Conservation (phyloP, 1,284 basidiomycete genomes). For the Malassezia sympodialis region DNA sequence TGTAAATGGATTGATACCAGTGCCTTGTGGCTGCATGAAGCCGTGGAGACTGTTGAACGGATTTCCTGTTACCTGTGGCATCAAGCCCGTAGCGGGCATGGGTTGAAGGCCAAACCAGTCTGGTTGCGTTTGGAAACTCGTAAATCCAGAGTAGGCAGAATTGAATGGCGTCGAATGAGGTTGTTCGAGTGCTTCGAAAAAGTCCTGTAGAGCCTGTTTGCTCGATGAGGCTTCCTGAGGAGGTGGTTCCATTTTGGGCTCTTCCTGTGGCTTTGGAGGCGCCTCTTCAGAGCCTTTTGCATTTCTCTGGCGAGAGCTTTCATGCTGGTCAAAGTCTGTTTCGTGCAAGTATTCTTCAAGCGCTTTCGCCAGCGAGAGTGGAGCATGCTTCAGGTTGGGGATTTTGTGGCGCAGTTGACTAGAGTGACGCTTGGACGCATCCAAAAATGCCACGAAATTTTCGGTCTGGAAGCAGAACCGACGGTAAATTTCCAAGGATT, state of each 20-base stretch:
- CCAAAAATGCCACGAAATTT: conserved; percentile 81
- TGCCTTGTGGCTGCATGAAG: conserved; percentile 47
- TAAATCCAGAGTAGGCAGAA: conserved; percentile 18
- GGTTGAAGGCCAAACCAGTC: conserved; percentile 22
- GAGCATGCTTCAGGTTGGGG: conserved; percentile 89
- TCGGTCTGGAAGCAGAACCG: conserved; percentile 92
- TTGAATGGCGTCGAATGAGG: conserved; percentile 68
- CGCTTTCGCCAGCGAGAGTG: conserved; percentile 79
- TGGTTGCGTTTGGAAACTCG: conserved; percentile 26
- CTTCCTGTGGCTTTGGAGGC: not conserved
- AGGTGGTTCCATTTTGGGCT: conserved; percentile 23
- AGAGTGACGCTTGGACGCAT: conserved; percentile 82
- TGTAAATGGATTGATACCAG: conserved; percentile 51
- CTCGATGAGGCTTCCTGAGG: not conserved
- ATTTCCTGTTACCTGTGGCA: conserved; percentile 11
- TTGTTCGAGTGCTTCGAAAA: conserved; percentile 81
- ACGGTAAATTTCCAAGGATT: conserved; percentile 79
- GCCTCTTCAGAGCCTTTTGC: not conserved
- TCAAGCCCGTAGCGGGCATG: conserved; percentile 48
- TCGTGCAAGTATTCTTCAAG: conserved; percentile 92
- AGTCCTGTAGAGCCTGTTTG: conserved; percentile 61
- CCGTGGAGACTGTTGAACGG: conserved; percentile 17
- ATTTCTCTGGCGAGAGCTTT: not conserved
- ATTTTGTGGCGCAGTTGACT: conserved; percentile 85
- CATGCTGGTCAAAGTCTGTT: conserved; percentile 69